A percentile compares a stretch with the other conserved stretches of the same genome.
Evolutionary conservation across 1,284 basidiomycete genomes (phyloP).

Genomic region (Malassezia slooffiae): DNA sequence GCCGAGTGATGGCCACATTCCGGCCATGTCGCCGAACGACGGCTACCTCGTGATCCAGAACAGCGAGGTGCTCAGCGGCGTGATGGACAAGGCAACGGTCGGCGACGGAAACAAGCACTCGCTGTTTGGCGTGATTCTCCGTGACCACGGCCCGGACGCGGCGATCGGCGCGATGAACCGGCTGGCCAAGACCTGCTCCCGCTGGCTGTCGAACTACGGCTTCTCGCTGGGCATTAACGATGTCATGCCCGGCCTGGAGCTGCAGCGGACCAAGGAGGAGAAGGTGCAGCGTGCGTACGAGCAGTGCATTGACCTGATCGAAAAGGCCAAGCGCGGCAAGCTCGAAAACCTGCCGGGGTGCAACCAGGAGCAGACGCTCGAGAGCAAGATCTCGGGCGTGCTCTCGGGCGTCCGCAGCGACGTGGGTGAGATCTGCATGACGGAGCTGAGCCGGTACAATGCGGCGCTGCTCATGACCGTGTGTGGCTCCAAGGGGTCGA

Average conservation of each 20-base stretch:
- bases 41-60: conserved; percentile 96
- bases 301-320: conserved; percentile 75
- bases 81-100: conserved; percentile 97
- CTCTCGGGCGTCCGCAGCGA: conserved; percentile 89
- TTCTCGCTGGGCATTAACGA: conserved; percentile 98
- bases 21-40: conserved; percentile 89
- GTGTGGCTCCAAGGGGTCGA: conserved; percentile 94
- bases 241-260: conserved; percentile 81
- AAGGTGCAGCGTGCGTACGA: conserved; percentile 82
- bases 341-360: conserved; percentile 93
- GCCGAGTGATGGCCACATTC: conserved; percentile 55
- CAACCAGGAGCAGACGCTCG: conserved; percentile 90
- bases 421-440: conserved; percentile 96
- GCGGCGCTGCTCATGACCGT: conserved; percentile 98
- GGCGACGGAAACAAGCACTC: conserved; percentile 99
- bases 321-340: conserved; percentile 77
- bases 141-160: conserved; percentile 90
- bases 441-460: conserved; percentile 87
- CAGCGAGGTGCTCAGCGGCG: conserved; percentile 97
- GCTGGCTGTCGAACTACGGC: conserved; percentile 90
- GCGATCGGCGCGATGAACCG: conserved; percentile 93
- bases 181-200: conserved; percentile 85
- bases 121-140: conserved; percentile 92
- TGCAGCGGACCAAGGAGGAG: conserved; percentile 69
- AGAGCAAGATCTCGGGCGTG: conserved; percentile 84